Conservation (phyloP, 345 rosid species). For the Heritiera fomes region DNA sequence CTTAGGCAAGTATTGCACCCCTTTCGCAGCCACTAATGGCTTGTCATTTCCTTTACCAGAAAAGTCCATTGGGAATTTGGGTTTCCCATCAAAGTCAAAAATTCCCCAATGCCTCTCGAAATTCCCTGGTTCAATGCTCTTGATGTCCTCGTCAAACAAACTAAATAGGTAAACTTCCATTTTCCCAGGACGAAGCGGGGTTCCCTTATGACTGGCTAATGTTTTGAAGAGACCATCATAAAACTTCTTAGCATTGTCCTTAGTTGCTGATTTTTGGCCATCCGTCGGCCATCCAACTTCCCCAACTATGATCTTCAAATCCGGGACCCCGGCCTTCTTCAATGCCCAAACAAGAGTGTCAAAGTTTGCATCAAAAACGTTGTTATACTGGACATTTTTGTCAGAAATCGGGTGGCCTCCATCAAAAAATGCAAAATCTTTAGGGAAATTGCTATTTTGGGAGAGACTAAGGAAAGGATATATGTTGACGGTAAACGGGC, state of each 20-base stretch:
- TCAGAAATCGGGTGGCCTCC: conserved; percentile 36
- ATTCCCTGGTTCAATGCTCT: conserved; percentile 67
- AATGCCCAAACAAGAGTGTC: conserved; percentile 78
- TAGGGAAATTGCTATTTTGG: conserved; percentile 57
- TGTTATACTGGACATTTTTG: conserved; percentile 40
- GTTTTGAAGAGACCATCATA: conserved; percentile 69
- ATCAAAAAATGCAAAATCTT: conserved; percentile 61
- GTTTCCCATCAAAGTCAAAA: conserved; percentile 67
- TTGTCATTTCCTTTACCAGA: conserved; percentile 54
- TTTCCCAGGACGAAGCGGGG: conserved; percentile 60
- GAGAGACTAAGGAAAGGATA: conserved; percentile 85
- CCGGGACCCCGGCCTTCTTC: conserved; percentile 41
- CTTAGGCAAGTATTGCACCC: conserved; percentile 52
- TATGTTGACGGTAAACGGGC: conserved; percentile 82
- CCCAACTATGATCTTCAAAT: conserved; percentile 68
- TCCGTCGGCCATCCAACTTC: conserved; percentile 99
- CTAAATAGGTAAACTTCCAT: conserved; percentile 65
- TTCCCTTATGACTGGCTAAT: conserved; percentile 52
- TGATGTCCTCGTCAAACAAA: conserved; percentile 70
- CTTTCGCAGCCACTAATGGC: conserved; percentile 56
- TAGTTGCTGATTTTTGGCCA: conserved; percentile 42
- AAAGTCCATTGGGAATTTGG: conserved; percentile 69
- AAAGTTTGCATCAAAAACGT: conserved; percentile 82
- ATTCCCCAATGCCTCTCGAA: conserved; percentile 97
- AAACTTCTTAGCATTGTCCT: conserved; percentile 51